Evolutionary conservation across 1,284 basidiomycete genomes (phyloP).

Genomic region (Rhodotorula sp.): DNA sequence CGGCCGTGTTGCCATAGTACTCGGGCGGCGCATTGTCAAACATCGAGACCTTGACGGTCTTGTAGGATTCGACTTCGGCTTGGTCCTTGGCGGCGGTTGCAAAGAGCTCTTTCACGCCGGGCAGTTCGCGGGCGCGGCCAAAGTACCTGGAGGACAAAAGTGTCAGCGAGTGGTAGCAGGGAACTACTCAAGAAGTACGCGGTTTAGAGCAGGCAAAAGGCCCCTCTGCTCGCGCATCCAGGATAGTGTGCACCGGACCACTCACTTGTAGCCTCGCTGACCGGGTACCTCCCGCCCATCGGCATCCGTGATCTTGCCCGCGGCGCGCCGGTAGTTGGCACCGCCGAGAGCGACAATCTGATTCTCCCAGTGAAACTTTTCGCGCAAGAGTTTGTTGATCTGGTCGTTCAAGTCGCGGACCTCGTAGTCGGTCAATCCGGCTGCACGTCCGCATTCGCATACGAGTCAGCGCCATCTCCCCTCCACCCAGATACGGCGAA

Average conservation of each 20-base stretch:
- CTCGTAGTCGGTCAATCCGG: constrained; percentile 91
- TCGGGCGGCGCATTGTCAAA: constrained; percentile 82
- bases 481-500: too few relatives aligned
- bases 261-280: constrained; percentile 96
- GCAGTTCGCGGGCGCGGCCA: constrained; percentile 92
- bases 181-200: too few relatives aligned
- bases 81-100: constrained; percentile 70
- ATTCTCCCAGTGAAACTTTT: constrained; percentile 96
- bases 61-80: constrained; percentile 82
- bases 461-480: not conserved
- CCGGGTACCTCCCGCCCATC: constrained; percentile 93
- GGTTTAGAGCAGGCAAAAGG: too few relatives aligned
- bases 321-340: constrained; percentile 88
- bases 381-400: constrained; percentile 92
- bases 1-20: constrained; percentile 91
- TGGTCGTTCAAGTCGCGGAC: constrained; percentile 95
- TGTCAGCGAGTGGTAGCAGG: not conserved
- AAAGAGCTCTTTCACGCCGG: constrained; percentile 92
- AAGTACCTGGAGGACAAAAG: constrained; percentile 67
- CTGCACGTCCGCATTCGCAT: constrained; percentile 51
- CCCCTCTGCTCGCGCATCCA: too few relatives aligned
- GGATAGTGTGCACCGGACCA: constrained; percentile 33
- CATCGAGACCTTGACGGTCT: constrained; percentile 55
- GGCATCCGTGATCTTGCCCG: constrained; percentile 82
- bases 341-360: constrained; percentile 93